Evolutionary conservation across 352 stramenopile genomes (phyloP), one percentile per base, ranked within the genome.

Genomic region (Phytophthora litchii): DNA sequence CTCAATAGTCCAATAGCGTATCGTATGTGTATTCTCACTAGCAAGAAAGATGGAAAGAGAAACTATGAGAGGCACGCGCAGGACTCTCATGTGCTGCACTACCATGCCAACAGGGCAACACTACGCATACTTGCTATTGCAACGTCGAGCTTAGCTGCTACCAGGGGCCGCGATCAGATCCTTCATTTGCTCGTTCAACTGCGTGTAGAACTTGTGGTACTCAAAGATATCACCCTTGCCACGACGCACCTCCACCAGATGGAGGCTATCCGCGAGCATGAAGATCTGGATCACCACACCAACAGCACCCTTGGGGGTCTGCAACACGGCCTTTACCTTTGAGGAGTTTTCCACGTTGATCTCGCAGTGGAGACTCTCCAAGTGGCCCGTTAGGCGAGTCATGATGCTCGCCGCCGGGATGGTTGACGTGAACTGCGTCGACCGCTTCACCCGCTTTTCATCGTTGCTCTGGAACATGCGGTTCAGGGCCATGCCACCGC

Each of bases 171-270:
- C 60, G 51, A 93, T 95, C 51, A 95, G 64, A 61, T 94, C 85
- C 68, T 92, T 88, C 70, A 95, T 83, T 65, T 92, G 83, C 58
- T 94, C 84, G 66, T 89, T 93, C 59, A 95, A 70, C 72, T 92
- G 84, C 67, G 83, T 88, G 80, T 93, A 94, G 53, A 94, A 93
- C 76, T 94, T 94, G 82, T 93, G 79, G 73, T 94, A 96, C 73
- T 94, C 88, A 46, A 97, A 94, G 55, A 95, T 94, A 64, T 97
- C 88, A 36, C 89, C 89, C 74, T 96, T 96, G 49, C 85, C 89
- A 59, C 86, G 86, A 62, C 86, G 84, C 67, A 97, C 86, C 61
- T 96, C 84, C 16, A 95, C 84, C n/a, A 97, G 64, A 50, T 94
- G 83, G 14, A 95, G 74, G 53, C 70, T 90, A 31, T 94, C 85